Conservation (phyloP, 2,329 filamentous ascomycete genomes). For the Colletotrichum euphorbiae region DNA sequence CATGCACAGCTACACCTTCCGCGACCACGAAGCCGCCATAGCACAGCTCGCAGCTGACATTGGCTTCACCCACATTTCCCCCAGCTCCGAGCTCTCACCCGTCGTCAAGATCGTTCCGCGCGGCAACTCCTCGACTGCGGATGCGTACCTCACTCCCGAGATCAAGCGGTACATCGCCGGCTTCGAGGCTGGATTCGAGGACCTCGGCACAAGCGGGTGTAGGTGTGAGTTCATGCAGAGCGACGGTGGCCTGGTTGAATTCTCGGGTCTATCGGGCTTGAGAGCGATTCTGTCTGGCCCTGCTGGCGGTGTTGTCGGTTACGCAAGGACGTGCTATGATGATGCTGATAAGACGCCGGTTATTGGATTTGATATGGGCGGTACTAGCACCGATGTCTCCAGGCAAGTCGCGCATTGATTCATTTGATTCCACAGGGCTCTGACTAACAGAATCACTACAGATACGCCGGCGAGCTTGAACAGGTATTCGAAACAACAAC, state of each 20-base stretch:
- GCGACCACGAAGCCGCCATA: constrained; percentile 64
- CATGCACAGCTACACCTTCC: constrained; percentile 79
- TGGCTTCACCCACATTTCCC: constrained; percentile 73
- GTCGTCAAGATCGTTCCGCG: constrained; percentile 79
- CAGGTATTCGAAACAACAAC: constrained; percentile 78
- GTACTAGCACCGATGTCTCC: constrained; percentile 80
- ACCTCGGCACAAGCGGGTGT: constrained; percentile 62
- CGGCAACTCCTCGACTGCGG: constrained; percentile 80
- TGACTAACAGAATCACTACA: background rate
- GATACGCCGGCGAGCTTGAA: constrained; percentile 43
- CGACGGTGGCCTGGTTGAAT: constrained; percentile 62
- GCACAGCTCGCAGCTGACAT: constrained; percentile 51
- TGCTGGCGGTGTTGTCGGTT: constrained; percentile 84
- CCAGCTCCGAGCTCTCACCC: constrained; percentile 61
- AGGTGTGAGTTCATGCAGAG: constrained; percentile 82
- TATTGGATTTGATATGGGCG: constrained; percentile 79
- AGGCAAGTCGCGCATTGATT: constrained; percentile 63
- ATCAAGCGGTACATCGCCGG: constrained; percentile 75
- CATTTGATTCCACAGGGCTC: background rate
- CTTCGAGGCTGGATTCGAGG: constrained; percentile 56
- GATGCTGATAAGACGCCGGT: constrained; percentile 73
- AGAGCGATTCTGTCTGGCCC: constrained; percentile 79
- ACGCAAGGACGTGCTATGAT: constrained; percentile 80
- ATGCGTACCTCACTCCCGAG: constrained; percentile 81
- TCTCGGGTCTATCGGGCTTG: constrained; percentile 74